These are phyloP conservation scores for Lasiosphaeria hispida DNA, from an alignment of 495 filamentous ascomycete genomes.

Conservation along the genomic window DNA sequence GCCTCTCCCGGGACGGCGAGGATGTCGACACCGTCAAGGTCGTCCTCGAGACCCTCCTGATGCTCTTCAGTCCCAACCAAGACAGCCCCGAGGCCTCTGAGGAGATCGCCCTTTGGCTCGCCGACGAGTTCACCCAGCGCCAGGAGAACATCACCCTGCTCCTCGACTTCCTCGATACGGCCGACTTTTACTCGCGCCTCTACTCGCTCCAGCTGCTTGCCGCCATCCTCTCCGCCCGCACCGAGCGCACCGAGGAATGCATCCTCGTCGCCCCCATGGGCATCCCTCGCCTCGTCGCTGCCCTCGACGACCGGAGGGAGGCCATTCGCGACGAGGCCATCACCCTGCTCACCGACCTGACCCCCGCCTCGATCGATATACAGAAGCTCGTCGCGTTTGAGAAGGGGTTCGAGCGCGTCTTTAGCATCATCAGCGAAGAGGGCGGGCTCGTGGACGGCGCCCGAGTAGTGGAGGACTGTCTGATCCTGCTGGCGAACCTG, in stretches of 20 bases:
- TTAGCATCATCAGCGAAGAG: conserved; percentile 75
- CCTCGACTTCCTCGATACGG: conserved; percentile 80
- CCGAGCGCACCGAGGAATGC: conserved; percentile 94
- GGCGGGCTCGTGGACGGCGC: conserved; percentile 81
- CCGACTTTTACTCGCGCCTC: conserved; percentile 89
- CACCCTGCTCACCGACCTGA: conserved; percentile 51
- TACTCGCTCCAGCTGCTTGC: conserved; percentile 90
- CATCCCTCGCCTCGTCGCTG: conserved; percentile 78
- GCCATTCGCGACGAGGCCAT: conserved; percentile 77
- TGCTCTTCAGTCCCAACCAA: conserved; percentile 70
- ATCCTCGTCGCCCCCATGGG: conserved; percentile 84
- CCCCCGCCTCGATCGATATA: conserved; percentile 57
- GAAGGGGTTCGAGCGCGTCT: conserved; percentile 85
- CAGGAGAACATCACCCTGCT: conserved; percentile 96
- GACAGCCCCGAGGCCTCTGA: conserved; percentile 86
- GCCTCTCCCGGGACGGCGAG: conserved; percentile 81
- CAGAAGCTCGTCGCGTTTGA: conserved; percentile 95
- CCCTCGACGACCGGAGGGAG: conserved; percentile 81
- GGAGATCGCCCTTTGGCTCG: conserved; percentile 93
- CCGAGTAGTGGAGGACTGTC: conserved; percentile 88
- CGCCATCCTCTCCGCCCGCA: conserved; percentile 79
- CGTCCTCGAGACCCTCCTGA: conserved; percentile 88
- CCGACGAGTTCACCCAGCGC: conserved; percentile 96
- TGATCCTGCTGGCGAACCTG: conserved; percentile 89
- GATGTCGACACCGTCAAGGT: conserved; percentile 97